Conservation (phyloP, 371 early-diverging fungal genomes). For the Neoconidiobolus thromboides region DNA sequence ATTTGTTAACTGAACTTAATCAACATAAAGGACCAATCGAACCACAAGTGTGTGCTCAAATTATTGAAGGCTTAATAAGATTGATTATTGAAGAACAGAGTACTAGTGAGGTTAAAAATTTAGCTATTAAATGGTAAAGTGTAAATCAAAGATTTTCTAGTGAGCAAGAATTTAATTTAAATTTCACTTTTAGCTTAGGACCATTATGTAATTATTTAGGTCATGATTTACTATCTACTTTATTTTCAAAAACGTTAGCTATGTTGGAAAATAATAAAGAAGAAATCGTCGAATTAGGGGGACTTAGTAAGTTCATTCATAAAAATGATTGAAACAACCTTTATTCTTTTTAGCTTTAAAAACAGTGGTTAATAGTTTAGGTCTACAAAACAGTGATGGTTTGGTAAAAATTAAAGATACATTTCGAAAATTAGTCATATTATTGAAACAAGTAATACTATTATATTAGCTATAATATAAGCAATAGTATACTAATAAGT, state of each 20-base stretch:
- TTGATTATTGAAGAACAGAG: conserved; percentile 60
- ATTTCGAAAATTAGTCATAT: not conserved
- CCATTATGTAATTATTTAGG: too few species aligned
- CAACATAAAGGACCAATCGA: conserved; percentile 35
- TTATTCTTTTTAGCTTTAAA: conserved; percentile 21
- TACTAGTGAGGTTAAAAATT: conserved; percentile 70
- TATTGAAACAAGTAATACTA: not conserved
- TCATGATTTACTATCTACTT: too few species aligned
- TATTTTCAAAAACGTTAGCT: too few species aligned
- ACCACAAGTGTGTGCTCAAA: conserved; percentile 36
- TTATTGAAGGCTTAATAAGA: conserved; percentile 44
- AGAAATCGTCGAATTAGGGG: too few species aligned
- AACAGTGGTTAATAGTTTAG: conserved; percentile 42
- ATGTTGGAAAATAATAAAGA: too few species aligned
- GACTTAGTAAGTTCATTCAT: too few species aligned
- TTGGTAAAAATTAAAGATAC: conserved; percentile 14
- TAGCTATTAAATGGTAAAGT: conserved; percentile 67
- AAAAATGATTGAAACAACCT: too few species aligned
- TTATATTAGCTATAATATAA: not conserved
- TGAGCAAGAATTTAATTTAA: not conserved
- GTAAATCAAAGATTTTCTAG: not conserved
- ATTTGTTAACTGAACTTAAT: conserved; percentile 58
- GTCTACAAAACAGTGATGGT: conserved; percentile 6
- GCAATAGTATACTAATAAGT: conserved; percentile 26
- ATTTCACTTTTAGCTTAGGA: too few species aligned